Evolutionary conservation across 306 rosid genomes (phyloP).

Genomic region (barrel medic (Medicago truncatula)): DNA sequence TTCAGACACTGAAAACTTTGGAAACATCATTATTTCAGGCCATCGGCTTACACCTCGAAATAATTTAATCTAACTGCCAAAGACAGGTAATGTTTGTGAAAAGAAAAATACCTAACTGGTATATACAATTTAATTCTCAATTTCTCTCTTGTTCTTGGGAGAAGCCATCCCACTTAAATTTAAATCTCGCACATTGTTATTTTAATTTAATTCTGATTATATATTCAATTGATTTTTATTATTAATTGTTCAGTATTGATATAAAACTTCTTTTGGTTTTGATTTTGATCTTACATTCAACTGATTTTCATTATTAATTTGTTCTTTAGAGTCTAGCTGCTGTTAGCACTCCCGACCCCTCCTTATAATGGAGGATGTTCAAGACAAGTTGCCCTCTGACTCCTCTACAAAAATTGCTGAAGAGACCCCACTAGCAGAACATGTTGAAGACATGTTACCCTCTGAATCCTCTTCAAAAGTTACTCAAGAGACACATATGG

Average conservation of each 20-base stretch:
- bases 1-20: background rate
- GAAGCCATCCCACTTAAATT: constrained; percentile 16
- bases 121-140: constrained; percentile 9
- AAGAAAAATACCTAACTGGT: constrained; percentile 28
- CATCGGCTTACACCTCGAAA: background rate
- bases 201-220: constrained; percentile 21
- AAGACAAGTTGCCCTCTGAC: constrained; percentile 51
- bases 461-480: constrained; percentile 43
- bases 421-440: constrained; percentile 42
- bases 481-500: constrained; percentile 27
- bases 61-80: background rate
- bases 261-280: constrained; percentile 4
- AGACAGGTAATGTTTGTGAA: background rate
- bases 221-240: constrained; percentile 39
- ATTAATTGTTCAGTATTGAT: constrained; percentile 32
- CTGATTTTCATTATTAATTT: constrained; percentile 40
- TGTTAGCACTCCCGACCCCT: constrained; percentile 39
- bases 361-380: constrained; percentile 69
- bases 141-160: constrained; percentile 13
- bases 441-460: constrained; percentile 45
- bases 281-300: constrained; percentile 27
- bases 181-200: constrained; percentile 2
- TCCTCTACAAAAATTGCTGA: constrained; percentile 43
- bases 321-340: constrained; percentile 51
- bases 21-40: background rate